phyloP scores from a whole-genome alignment of 2,329 filamentous ascomycete genomes.

The Juglanconis sp. region DNA sequence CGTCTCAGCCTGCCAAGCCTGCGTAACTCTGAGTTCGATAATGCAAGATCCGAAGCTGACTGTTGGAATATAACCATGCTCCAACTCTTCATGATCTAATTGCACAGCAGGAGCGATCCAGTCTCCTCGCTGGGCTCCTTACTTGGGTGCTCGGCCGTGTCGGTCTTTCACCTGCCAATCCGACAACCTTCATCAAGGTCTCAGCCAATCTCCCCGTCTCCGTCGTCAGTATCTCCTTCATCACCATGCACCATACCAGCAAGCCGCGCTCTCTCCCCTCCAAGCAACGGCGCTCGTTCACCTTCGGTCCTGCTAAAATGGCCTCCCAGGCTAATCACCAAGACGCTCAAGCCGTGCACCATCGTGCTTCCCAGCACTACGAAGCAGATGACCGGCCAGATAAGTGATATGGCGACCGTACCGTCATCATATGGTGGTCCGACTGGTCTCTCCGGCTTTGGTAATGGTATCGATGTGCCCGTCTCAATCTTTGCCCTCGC shows the following conservation, averaged over 20 bases:
- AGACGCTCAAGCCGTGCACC: constrained; percentile 12
- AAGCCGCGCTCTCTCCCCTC: constrained; percentile 4
- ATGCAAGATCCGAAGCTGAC: no score
- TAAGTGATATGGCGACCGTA: constrained; percentile 7
- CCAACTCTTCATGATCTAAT: no score
- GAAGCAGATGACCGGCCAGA: constrained; percentile 14
- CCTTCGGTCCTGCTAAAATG: constrained; percentile 4
- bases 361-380: constrained; percentile 15
- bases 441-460: not conserved
- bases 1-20: no score
- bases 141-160: no score
- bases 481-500: constrained; percentile 13
- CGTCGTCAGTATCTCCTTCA: not conserved
- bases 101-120: no score
- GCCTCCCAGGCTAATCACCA: constrained; percentile 7
- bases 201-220: not conserved
- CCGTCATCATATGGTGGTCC: constrained; percentile 8
- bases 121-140: no score
- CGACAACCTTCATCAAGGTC: no score
- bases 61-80: no score
- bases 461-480: constrained; percentile 4
- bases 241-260: constrained; percentile 11
- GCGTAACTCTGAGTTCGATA: no score
- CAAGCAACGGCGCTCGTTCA: constrained; percentile 8
- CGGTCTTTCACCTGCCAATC: no score